A percentile compares a stretch with the other conserved stretches of the same genome.
phyloP scores from a whole-genome alignment of 2,329 filamentous ascomycete species.

The Epichloe coenophiala region DNA sequence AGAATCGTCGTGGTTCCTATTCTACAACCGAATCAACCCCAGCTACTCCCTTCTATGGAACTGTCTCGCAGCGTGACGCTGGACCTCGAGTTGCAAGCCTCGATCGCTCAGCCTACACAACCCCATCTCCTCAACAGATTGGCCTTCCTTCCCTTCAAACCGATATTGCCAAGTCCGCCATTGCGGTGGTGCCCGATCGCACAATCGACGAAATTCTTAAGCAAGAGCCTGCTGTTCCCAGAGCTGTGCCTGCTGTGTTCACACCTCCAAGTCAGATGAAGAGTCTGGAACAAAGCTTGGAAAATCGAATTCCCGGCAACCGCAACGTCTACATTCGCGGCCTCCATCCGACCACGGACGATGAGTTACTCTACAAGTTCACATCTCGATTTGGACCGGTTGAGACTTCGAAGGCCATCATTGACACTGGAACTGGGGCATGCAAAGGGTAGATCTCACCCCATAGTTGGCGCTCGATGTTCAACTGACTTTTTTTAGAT shows the following conservation, averaged over 20 bases:
- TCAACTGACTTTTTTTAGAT: slow-evolving; percentile 39
- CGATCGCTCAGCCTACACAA: slow-evolving; percentile 53
- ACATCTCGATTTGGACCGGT: slow-evolving; percentile 83
- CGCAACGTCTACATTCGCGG: slow-evolving; percentile 98
- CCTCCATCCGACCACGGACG: slow-evolving; percentile 86
- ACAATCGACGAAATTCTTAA: slow-evolving; percentile 52
- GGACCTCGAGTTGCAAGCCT: slow-evolving; percentile 43
- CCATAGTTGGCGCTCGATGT: neutral
- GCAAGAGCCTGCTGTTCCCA: slow-evolving; percentile 71
- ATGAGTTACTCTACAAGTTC: slow-evolving; percentile 73
- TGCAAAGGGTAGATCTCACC: slow-evolving; percentile 72
- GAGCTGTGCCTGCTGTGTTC: slow-evolving; percentile 79
- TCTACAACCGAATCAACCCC: slow-evolving; percentile 55
- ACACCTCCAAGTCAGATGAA: slow-evolving; percentile 76
- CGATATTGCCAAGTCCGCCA: slow-evolving; percentile 27
- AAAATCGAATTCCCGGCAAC: slow-evolving; percentile 82
- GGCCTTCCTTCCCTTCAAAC: slow-evolving; percentile 26
- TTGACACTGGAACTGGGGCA: slow-evolving; percentile 80
- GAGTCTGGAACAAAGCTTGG: slow-evolving; percentile 83
- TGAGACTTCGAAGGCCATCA: slow-evolving; percentile 96
- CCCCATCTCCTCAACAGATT: slow-evolving; percentile 51
- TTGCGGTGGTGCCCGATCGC: slow-evolving; percentile 28
- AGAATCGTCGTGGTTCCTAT: slow-evolving; percentile 54
- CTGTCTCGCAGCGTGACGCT: slow-evolving; percentile 43
- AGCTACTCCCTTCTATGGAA: slow-evolving; percentile 51